Percentiles rank a stretch among this genome's conserved stretches.
Conservation (phyloP, 306 rosid species). For the Hippophae rhamnoides region DNA sequence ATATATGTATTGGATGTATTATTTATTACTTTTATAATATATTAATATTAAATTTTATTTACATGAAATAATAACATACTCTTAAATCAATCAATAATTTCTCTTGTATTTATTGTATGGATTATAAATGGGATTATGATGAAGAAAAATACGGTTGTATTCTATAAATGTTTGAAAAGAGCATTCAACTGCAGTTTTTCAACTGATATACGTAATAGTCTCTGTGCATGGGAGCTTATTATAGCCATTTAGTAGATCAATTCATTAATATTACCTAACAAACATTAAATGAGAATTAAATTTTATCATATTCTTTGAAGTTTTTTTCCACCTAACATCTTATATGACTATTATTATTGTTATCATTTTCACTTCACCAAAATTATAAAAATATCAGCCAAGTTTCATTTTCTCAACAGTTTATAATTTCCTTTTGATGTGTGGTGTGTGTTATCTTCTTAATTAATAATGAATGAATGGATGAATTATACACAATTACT, state of each 20-base stretch:
- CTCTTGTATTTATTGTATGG: neutral
- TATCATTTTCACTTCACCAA: conserved; percentile 21
- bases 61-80: rapidly evolving
- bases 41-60: no score
- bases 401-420: no score
- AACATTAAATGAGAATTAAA: conserved; percentile 58
- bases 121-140: conserved; percentile 15
- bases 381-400: neutral
- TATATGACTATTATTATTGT: conserved; percentile 36
- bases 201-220: conserved; percentile 50
- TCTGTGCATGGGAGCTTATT: conserved; percentile 62
- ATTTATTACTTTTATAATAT: no score
- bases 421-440: no score
- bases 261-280: conserved; percentile 70
- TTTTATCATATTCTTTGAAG: conserved; percentile 47
- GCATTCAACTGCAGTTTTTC: conserved; percentile 67
- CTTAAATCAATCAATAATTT: no score
- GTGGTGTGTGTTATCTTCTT: no score
- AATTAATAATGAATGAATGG: no score
- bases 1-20: neutral
- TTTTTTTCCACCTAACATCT: conserved; percentile 55
- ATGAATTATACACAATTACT: no score
- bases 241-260: conserved; percentile 57
- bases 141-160: conserved; percentile 22
- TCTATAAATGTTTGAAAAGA: conserved; percentile 68